These are phyloP conservation scores for Penicillium sclerotigenum DNA, from an alignment of 2,329 filamentous ascomycete genomes.

Conservation along the genomic window DNA sequence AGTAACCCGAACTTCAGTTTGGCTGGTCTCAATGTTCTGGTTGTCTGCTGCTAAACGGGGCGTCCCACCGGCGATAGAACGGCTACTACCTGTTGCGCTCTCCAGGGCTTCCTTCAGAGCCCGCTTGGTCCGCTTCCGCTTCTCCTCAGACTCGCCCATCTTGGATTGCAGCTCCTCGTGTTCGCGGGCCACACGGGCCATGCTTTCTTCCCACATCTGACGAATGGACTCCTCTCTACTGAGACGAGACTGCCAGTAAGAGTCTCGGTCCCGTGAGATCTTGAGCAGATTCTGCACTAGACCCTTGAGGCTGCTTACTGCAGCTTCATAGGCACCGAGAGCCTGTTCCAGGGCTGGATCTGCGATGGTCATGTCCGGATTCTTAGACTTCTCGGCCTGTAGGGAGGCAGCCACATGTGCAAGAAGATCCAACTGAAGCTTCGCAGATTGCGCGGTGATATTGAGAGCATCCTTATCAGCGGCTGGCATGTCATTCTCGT, in stretches of 20 bases:
- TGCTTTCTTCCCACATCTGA: slow-evolving; percentile 97
- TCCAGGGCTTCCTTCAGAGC: slow-evolving; percentile 83
- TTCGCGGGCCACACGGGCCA: slow-evolving; percentile 93
- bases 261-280: slow-evolving; percentile 89
- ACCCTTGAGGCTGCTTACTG: slow-evolving; percentile 80
- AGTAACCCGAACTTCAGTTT: slow-evolving; percentile 25
- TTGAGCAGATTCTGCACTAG: slow-evolving; percentile 83
- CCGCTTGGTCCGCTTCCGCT: slow-evolving; percentile 83
- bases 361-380: slow-evolving; percentile 68
- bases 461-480: slow-evolving; percentile 90
- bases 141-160: slow-evolving; percentile 85
- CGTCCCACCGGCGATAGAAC: slow-evolving; percentile 31
- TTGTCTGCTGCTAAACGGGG: slow-evolving; percentile 23
- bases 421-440: slow-evolving; percentile 86
- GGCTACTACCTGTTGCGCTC: slow-evolving; percentile 44
- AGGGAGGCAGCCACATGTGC: slow-evolving; percentile 81
- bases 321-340: slow-evolving; percentile 79
- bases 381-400: slow-evolving; percentile 65
- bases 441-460: slow-evolving; percentile 93
- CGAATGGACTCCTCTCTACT: slow-evolving; percentile 89
- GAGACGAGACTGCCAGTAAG: slow-evolving; percentile 93
- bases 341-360: slow-evolving; percentile 75
- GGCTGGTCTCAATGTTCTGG: slow-evolving; percentile 35
- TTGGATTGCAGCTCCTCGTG: slow-evolving; percentile 87
- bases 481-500: slow-evolving; percentile 68